These are phyloP conservation scores for Bonia amplexicaulis DNA, from an alignment of 176 grass and related monocot genomes.

Conservation along the genomic window DNA sequence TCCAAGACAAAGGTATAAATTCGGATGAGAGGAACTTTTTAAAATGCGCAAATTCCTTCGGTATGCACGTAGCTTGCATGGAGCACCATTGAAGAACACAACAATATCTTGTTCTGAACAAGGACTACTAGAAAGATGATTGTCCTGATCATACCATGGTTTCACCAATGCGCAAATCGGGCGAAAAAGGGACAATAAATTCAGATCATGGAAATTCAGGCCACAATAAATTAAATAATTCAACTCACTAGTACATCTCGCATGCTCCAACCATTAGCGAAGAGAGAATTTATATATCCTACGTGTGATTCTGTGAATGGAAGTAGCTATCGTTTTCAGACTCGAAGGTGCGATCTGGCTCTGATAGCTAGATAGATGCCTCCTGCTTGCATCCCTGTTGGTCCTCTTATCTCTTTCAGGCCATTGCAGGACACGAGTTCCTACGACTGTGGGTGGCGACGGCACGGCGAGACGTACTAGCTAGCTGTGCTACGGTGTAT, in stretches of 20 bases:
- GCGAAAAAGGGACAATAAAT: not conserved
- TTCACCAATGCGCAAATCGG: not conserved
- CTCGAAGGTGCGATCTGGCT: conserved; percentile 8
- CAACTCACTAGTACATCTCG: not conserved
- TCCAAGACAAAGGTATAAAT: conserved; percentile 12
- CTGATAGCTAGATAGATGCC: conserved; percentile 10
- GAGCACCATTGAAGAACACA: not conserved
- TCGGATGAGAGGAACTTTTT: conserved; percentile 1
- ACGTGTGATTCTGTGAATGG: conserved; percentile 14
- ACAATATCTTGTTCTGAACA: not conserved
- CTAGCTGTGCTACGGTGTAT: not conserved
- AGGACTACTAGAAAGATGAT: not conserved
- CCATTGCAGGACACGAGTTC: conserved; percentile 23
- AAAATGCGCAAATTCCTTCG: not conserved
- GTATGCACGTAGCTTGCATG: not conserved
- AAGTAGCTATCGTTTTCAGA: conserved; percentile 16
- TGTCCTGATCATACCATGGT: not conserved
- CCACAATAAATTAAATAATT: conserved; percentile 12
- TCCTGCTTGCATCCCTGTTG: not conserved
- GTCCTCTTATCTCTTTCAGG: conserved; percentile 21
- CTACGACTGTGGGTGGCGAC: not conserved
- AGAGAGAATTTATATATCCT: not conserved
- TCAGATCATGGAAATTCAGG: not conserved
- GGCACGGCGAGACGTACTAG: not conserved
- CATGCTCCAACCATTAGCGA: not conserved